Evolutionary conservation across 106 monocot species (phyloP), one percentile per base, ranked within the genome.

Genomic region (Dactylorhiza incarnata): DNA sequence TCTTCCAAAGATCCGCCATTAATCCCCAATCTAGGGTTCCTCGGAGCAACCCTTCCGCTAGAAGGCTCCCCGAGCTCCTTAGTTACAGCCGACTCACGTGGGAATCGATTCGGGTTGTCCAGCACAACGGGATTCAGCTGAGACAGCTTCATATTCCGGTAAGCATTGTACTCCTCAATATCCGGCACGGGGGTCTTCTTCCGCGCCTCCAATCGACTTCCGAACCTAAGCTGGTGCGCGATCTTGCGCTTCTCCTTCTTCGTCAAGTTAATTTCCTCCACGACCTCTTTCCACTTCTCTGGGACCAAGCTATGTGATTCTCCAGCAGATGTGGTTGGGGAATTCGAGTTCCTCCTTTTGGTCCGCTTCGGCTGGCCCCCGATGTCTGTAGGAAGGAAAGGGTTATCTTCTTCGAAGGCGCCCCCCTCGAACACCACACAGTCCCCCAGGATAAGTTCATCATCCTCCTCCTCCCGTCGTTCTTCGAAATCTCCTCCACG

Each of bases 371-470:
- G 51, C 22, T 23, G 23, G 20, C 49, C 7, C 37, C 63, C 9
- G 24, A 6, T 3, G 44, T 56, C 37, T 14, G 48, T 16, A 48
- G 43, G 43, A 26, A 17, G 68, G 49, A 77, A 70, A 24, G 76
- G 71, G 61, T 78, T 55, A 45, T 49, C 82, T 49, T 76, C 84
- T 73, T 94, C 94, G 84, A 99, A 99, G 24, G 91, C 99, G 58
- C 78, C 94, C 14, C 91, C 89, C 5, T 99, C 99, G 77, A 94
- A 99, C 75, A 99, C 94, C 71, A 99, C 83, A 82, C 94, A 94
- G 75, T 99, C 94, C 0, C 99, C 94, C 69, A 99, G 65, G 83
- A 73, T 65, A 48, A 59, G 69, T 9, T 90, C 87, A 14, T 82
- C 84, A 37, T 81, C 86, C 3, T 84, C 81, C 24, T 65, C 74